These are phyloP conservation scores for Entophlyctis helioformis DNA, from an alignment of 192 early-diverging fungal species.

Conservation along the genomic window DNA sequence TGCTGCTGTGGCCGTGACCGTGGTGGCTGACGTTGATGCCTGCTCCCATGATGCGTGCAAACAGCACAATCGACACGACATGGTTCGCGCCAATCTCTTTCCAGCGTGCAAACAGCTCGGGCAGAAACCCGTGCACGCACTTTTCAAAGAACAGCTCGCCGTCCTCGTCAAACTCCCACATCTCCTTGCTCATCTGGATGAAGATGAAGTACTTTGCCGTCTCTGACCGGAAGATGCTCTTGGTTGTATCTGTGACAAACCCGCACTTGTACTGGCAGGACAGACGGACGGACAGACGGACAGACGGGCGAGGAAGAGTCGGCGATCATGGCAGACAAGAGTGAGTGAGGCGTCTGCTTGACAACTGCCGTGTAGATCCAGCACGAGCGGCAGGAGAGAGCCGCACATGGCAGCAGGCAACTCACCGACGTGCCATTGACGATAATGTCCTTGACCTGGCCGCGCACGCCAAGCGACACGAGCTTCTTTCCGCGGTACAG, in stretches of 20 bases:
- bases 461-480: slow-evolving; percentile 58
- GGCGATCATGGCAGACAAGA: too few species aligned
- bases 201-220: slow-evolving; percentile 91
- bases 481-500: slow-evolving; percentile 72
- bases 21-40: too few species aligned
- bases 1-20: too few species aligned
- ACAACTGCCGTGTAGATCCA: too few species aligned
- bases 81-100: slow-evolving; percentile 73
- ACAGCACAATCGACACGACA: slow-evolving; percentile 89
- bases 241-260: slow-evolving; percentile 66
- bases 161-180: slow-evolving; percentile 98
- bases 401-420: too few species aligned
- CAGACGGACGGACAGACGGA: too few species aligned
- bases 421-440: slow-evolving; percentile 45
- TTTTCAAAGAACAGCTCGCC: slow-evolving; percentile 93
- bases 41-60: slow-evolving; percentile 79
- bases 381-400: too few species aligned
- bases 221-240: slow-evolving; percentile 82
- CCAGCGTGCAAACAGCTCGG: slow-evolving; percentile 82
- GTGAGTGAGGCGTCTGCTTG: too few species aligned
- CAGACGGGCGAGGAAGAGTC: too few species aligned
- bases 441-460: slow-evolving; percentile 71
- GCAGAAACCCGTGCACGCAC: slow-evolving; percentile 77
- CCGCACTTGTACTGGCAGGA: too few species aligned
- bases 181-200: slow-evolving; percentile 93